Evolutionary conservation across 805 yeast species (phyloP).

Genomic region (Vanderwaltozyma tropicalis): DNA sequence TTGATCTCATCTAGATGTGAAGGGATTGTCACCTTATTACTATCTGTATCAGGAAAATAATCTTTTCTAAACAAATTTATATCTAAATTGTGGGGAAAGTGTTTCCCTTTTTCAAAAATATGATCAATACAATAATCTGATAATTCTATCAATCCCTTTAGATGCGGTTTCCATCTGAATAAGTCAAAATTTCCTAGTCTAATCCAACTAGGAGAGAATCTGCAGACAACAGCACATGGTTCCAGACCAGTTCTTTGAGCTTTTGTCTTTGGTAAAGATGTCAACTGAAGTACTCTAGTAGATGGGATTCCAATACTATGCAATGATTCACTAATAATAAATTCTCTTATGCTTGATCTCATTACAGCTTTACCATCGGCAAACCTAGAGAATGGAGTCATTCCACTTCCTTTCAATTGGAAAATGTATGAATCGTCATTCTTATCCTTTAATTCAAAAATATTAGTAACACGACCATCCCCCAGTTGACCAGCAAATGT

Average conservation of each 20-base stretch:
- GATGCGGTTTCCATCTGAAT: slow-evolving; percentile 62
- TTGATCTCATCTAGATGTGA: slow-evolving; percentile 4
- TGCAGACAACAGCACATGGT: slow-evolving; percentile 71
- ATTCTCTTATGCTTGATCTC: slow-evolving; percentile 81
- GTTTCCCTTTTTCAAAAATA: slow-evolving; percentile 36
- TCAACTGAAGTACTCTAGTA: slow-evolving; percentile 69
- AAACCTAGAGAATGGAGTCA: slow-evolving; percentile 85
- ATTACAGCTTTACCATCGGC: slow-evolving; percentile 95
- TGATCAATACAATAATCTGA: slow-evolving; percentile 66
- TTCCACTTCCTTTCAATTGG: slow-evolving; percentile 87
- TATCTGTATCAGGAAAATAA: slow-evolving; percentile 20
- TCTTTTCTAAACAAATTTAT: slow-evolving; percentile 18
- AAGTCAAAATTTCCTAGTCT: slow-evolving; percentile 83
- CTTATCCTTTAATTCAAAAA: slow-evolving; percentile 64
- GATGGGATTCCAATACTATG: slow-evolving; percentile 77
- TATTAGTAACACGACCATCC: slow-evolving; percentile 81
- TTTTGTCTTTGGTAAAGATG: slow-evolving; percentile 58
- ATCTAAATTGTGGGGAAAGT: slow-evolving; percentile 21
- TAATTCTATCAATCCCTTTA: slow-evolving; percentile 48
- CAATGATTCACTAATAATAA: slow-evolving; percentile 71
- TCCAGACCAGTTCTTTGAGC: slow-evolving; percentile 66
- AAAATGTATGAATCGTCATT: slow-evolving; percentile 26
- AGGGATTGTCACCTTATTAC: slow-evolving; percentile 15
- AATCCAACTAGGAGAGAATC: slow-evolving; percentile 82
- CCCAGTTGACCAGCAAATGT: slow-evolving; percentile 95